These are phyloP conservation scores for Escallonia herrerae DNA, from an alignment of 129 eudicot genomes.

Conservation along the genomic window DNA sequence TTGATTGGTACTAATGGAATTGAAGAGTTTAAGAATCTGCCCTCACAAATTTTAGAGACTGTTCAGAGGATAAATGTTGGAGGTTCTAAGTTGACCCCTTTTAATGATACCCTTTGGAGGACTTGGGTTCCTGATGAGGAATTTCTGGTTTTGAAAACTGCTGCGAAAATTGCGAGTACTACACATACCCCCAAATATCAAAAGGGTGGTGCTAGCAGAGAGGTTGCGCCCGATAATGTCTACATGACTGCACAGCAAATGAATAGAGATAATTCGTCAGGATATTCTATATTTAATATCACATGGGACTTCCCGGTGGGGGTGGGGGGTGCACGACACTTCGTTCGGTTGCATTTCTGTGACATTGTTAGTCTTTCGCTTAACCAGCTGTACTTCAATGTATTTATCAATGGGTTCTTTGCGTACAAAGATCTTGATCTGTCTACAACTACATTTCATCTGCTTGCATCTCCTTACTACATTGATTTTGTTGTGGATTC, in stretches of 20 bases:
- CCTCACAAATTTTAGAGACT: constrained; percentile 55
- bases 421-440: constrained; percentile 70
- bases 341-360: constrained; percentile 74
- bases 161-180: constrained; percentile 50
- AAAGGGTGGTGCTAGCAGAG: constrained; percentile 55
- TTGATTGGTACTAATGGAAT: constrained; percentile 33
- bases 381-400: constrained; percentile 60
- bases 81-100: constrained; percentile 60
- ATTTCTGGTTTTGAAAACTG: constrained; percentile 46
- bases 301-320: constrained; percentile 82
- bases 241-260: constrained; percentile 88
- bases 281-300: constrained; percentile 47
- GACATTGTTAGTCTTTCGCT: constrained; percentile 40
- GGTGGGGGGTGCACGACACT: constrained; percentile 23
- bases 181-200: constrained; percentile 54
- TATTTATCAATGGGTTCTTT: constrained; percentile 46
- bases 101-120: constrained; percentile 94
- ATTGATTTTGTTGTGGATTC: constrained; percentile 63
- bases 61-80: constrained; percentile 93
- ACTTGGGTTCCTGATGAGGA: constrained; percentile 84
- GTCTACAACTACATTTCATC: constrained; percentile 44
- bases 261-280: constrained; percentile 46
- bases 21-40: constrained; percentile 47
- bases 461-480: constrained; percentile 73
- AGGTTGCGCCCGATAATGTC: constrained; percentile 74